phyloP scores from a whole-genome alignment of 306 rosid genomes.

The Quercus cerris region DNA sequence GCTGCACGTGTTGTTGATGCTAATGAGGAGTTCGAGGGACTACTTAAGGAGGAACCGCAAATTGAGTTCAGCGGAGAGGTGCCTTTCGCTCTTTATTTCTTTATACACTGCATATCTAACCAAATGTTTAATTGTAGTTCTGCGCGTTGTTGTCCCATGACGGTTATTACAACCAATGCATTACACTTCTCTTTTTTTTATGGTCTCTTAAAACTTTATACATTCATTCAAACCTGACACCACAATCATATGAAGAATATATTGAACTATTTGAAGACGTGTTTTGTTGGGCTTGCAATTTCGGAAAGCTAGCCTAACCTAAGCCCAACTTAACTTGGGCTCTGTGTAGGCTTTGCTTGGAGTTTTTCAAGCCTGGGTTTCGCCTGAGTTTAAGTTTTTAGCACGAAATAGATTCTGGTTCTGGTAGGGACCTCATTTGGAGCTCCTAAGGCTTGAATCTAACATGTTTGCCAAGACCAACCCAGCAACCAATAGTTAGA shows the following conservation, averaged over 20 bases:
- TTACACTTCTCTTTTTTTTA: neutral
- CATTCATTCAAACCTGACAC: neutral
- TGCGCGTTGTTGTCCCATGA: neutral
- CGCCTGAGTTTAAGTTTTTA: neutral
- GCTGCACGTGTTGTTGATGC: slow-evolving; percentile 87
- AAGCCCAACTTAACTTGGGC: neutral
- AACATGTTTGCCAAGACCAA: too few species aligned
- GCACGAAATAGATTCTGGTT: neutral
- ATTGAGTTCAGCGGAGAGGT: slow-evolving; percentile 99
- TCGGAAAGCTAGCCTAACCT: neutral
- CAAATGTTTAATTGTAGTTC: neutral
- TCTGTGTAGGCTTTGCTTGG: neutral
- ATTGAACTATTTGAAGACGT: neutral
- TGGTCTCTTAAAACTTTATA: neutral
- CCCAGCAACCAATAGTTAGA: too few species aligned
- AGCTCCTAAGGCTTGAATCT: neutral
- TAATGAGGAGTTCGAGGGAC: slow-evolving; percentile 63
- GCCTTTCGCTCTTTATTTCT: slow-evolving; percentile 14
- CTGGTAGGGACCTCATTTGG: neutral
- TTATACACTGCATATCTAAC: neutral
- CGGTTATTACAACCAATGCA: neutral
- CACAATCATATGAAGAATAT: neutral
- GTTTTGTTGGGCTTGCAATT: neutral
- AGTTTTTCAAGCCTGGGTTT: neutral
- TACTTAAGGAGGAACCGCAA: slow-evolving; percentile 83